These are phyloP conservation scores for Leccinum subfulvum DNA, from an alignment of 1,284 basidiomycete genomes.

Conservation along the genomic window DNA sequence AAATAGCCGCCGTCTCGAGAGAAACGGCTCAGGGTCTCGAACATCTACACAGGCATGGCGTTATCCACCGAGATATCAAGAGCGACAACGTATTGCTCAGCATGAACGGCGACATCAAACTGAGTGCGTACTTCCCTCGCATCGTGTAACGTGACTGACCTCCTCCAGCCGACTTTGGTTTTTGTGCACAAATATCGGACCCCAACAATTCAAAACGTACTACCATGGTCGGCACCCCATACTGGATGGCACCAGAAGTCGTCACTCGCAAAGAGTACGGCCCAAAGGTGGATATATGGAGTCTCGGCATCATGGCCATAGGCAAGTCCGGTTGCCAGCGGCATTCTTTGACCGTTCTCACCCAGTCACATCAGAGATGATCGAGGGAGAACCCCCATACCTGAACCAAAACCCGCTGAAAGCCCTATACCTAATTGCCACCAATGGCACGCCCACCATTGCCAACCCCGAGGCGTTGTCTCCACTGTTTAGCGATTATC, in stretches of 20 bases:
- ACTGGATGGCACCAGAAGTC: slow-evolving; percentile 99
- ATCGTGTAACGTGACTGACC: slow-evolving; percentile 3
- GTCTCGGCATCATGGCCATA: slow-evolving; percentile 98
- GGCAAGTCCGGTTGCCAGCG: slow-evolving; percentile 46
- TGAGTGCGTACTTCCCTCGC: slow-evolving; percentile 64
- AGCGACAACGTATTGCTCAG: slow-evolving; percentile 94
- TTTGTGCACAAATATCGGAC: slow-evolving; percentile 97
- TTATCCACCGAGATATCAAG: slow-evolving; percentile 99
- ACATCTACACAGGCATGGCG: slow-evolving; percentile 91
- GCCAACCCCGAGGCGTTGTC: slow-evolving; percentile 92
- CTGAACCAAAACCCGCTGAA: slow-evolving; percentile 96
- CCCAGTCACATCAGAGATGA: slow-evolving; percentile 74
- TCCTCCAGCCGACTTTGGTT: slow-evolving; percentile 90
- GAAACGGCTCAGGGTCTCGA: slow-evolving; percentile 91
- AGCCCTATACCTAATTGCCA: slow-evolving; percentile 95
- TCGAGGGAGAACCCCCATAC: slow-evolving; percentile 98
- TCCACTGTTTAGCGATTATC: slow-evolving; percentile 86
- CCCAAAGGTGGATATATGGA: slow-evolving; percentile 99
- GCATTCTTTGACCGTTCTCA: slow-evolving; percentile 4
- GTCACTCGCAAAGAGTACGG: slow-evolving; percentile 99
- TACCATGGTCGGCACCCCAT: slow-evolving; percentile 99
- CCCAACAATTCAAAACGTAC: slow-evolving; percentile 88
- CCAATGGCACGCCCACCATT: slow-evolving; percentile 96
- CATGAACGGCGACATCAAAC: slow-evolving; percentile 93
- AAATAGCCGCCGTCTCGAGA: slow-evolving; percentile 90